Evolutionary conservation across 1,139 yeast species (phyloP).

Genomic region (Meyerozyma guilliermondii): DNA sequence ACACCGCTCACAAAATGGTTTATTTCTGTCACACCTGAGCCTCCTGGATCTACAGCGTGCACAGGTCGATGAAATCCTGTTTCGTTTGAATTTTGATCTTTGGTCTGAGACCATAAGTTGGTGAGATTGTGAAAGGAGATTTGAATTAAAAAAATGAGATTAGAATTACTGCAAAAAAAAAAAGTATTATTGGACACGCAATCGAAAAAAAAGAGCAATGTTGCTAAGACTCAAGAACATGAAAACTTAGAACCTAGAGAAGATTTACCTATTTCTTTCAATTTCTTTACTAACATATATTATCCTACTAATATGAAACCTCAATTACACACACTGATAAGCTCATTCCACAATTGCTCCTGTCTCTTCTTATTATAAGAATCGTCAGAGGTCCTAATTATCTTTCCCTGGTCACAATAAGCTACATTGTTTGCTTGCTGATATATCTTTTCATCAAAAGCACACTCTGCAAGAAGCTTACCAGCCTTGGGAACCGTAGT

Average conservation of each 20-base stretch:
- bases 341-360: background rate
- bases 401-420: constrained; percentile 5
- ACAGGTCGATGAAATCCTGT: background rate
- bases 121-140: background rate
- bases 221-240: too few relatives aligned
- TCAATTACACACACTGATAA: background rate
- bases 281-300: too few relatives aligned
- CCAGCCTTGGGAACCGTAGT: background rate
- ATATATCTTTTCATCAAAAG: background rate
- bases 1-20: background rate
- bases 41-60: background rate
- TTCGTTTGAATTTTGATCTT: background rate
- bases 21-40: background rate
- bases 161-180: too few relatives aligned
- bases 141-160: background rate
- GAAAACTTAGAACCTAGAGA: too few relatives aligned
- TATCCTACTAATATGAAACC: too few relatives aligned
- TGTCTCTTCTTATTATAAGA: constrained; percentile 1
- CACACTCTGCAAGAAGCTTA: background rate
- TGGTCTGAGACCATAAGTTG: background rate
- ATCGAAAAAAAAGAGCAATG: too few relatives aligned
- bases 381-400: constrained; percentile 3
- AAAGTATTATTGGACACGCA: too few relatives aligned
- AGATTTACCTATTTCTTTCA: too few relatives aligned
- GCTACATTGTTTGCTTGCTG: constrained; percentile 3